Conservation (phyloP, 2,329 filamentous ascomycete genomes). For the Penicillium griseofulvum region DNA sequence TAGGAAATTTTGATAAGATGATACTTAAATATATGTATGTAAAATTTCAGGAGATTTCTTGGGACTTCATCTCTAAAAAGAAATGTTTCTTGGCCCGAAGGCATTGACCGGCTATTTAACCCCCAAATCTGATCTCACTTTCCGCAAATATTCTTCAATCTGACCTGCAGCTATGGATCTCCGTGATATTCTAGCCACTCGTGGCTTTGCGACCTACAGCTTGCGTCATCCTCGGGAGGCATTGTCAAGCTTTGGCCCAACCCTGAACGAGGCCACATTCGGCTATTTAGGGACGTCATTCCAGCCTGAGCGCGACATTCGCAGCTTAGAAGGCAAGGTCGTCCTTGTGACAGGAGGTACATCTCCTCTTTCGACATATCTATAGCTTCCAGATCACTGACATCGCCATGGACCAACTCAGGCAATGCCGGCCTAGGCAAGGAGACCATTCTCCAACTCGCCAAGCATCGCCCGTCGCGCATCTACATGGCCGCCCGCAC, state of each 20-base stretch:
- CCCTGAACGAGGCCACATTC: conserved; percentile 35
- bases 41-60: no score
- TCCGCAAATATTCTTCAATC: neutral
- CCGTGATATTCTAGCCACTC: conserved; percentile 12
- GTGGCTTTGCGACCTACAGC: conserved; percentile 20
- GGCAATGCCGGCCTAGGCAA: conserved; percentile 49
- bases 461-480: conserved; percentile 51
- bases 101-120: neutral
- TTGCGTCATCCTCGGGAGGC: conserved; percentile 33
- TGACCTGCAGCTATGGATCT: conserved; percentile 11
- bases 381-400: neutral
- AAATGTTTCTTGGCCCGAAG: neutral
- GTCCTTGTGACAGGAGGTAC: conserved; percentile 54
- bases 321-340: conserved; percentile 49
- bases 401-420: conserved; percentile 11
- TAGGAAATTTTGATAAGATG: neutral
- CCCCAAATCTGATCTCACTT: neutral
- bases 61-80: neutral
- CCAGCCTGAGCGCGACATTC: conserved; percentile 46
- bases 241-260: conserved; percentile 33
- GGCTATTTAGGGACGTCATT: conserved; percentile 38
- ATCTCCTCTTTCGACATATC: neutral
- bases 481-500: conserved; percentile 57
- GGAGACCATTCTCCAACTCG: conserved; percentile 49
- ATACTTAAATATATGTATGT: no score